A percentile compares a stretch with the other conserved stretches of the same genome.
These are phyloP conservation scores for Sporothrix sp. DNA, from an alignment of 2,329 filamentous ascomycete species.

Conservation along the genomic window DNA sequence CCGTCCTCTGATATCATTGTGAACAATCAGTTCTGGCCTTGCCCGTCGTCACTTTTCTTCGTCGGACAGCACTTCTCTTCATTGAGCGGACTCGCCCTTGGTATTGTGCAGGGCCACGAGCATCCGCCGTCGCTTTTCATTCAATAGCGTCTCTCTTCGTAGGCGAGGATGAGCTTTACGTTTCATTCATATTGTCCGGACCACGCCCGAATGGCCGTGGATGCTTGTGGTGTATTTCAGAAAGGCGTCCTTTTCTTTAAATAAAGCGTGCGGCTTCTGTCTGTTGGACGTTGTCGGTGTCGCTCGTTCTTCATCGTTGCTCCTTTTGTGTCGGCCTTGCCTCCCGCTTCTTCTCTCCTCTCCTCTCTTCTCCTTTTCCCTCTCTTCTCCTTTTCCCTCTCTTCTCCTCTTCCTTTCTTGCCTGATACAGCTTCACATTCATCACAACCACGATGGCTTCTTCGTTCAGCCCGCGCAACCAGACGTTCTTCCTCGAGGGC, in stretches of 20 bases:
- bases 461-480: constrained; percentile 8
- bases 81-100: background rate
- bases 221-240: no score
- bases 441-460: background rate
- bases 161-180: background rate
- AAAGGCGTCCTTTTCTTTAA: background rate
- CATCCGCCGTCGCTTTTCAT: background rate
- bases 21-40: background rate
- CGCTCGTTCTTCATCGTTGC: background rate
- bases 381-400: background rate
- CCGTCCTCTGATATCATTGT: background rate
- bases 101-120: background rate
- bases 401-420: background rate
- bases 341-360: background rate
- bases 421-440: no score
- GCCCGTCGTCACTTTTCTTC: background rate
- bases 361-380: background rate
- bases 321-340: background rate
- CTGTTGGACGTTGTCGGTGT: background rate
- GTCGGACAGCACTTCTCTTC: background rate
- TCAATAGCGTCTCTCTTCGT: background rate
- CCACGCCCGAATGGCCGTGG: no score
- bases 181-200: background rate
- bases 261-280: background rate
- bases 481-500: constrained; percentile 15